Base-by-base conservation (phyloP, 2,329 filamentous ascomycete genomes). In the Venturia nashicola region DNA sequence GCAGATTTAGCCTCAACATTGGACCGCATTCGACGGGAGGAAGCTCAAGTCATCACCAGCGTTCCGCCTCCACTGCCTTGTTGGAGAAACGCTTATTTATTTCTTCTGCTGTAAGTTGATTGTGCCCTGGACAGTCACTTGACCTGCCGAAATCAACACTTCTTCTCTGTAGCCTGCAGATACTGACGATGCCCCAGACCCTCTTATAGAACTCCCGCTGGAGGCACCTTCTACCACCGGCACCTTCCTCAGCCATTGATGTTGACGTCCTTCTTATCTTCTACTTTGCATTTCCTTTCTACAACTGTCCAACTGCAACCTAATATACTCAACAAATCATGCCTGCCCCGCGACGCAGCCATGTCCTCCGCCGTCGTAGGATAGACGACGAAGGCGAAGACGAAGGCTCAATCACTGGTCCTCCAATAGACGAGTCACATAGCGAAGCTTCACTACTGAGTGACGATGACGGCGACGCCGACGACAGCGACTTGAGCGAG, bases 401-500 rank as follows among this genome's bases (percentile, higher is more conserved):
- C 66, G 73, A 69, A 65, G 67, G 67, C 62, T 74, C 73, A 40
- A 71, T 82, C 66, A 81, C 77, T 48, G 79, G 79, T 63, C 68
- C 82, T 64, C 80, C 82, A 61, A 57, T 57, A 20, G 83, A 85
- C 68, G 84, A 86, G 71, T 86, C 84, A 48, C 76, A 85, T 74
- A 87, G 83, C 72, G 85, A 86, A 71, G 80, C 77, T 44, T 86
- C 84, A 14, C 74, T 78, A 27, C 76, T 80, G 67, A 86, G 79
- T 68, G 81, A 84, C 66, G 76, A 77, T 57, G 83, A 84, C 61
- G 81, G 82, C 64, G 81, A 85, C 67, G 82, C 79, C 64, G 82
- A 83, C 70, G 80, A 79, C 67, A 84, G 81, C 70, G 82, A 85
- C 69, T 76, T 78, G 61, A 84, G 81, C 68, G 82, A 82, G 46